These are phyloP conservation scores for Sporothrix phasma DNA, from an alignment of 2,329 filamentous ascomycete species.

Conservation along the genomic window DNA sequence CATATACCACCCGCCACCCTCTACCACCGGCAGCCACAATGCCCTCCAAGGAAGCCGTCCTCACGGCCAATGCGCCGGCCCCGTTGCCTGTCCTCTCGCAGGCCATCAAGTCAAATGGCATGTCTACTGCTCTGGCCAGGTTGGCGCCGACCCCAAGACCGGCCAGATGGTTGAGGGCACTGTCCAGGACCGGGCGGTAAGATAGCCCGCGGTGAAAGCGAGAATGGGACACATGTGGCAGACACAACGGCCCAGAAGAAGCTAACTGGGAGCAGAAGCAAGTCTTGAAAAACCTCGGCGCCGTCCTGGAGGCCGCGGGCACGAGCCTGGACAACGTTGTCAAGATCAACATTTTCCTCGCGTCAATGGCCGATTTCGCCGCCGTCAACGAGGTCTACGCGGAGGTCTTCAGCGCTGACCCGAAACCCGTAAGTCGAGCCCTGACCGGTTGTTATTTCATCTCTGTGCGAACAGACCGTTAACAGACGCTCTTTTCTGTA, in stretches of 20 bases:
- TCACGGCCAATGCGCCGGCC: slow-evolving; percentile 39
- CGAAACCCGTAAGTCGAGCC: slow-evolving; percentile 35
- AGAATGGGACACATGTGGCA: not conserved
- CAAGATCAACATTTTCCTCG: slow-evolving; percentile 58
- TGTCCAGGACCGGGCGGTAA: slow-evolving; percentile 43
- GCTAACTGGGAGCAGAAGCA: slow-evolving; percentile 32
- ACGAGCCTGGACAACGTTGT: slow-evolving; percentile 50
- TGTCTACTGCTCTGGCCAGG: slow-evolving; percentile 62
- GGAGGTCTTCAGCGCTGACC: slow-evolving; percentile 35
- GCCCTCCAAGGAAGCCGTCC: slow-evolving; percentile 25
- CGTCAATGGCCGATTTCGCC: slow-evolving; percentile 54
- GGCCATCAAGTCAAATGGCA: slow-evolving; percentile 51
- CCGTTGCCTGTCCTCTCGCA: slow-evolving; percentile 50
- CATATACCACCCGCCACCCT: not conserved
- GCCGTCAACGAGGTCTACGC: slow-evolving; percentile 47
- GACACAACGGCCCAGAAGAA: not conserved
- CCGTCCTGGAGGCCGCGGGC: slow-evolving; percentile 51
- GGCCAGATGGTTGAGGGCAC: slow-evolving; percentile 45
- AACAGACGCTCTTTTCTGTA: slow-evolving; percentile 17
- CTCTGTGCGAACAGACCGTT: not conserved
- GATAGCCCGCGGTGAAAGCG: not conserved
- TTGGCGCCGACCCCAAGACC: slow-evolving; percentile 48
- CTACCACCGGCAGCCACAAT: not conserved
- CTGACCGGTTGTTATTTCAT: not conserved
- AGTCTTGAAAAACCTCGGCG: slow-evolving; percentile 48